These are phyloP conservation scores for Echium plantagineum DNA, from an alignment of 257 asterid species.

Conservation along the genomic window DNA sequence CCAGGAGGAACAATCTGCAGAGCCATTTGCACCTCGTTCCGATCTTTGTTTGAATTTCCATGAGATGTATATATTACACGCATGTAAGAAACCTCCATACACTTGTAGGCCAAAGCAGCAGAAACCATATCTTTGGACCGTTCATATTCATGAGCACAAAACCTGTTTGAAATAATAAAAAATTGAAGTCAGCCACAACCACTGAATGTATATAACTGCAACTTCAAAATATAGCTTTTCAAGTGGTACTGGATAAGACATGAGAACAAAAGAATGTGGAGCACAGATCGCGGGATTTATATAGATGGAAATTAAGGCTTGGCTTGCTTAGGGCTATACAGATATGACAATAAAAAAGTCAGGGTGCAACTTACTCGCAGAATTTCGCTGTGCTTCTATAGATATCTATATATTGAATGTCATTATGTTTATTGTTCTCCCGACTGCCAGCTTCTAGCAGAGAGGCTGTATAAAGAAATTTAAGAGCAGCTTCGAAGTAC, in stretches of 20 bases:
- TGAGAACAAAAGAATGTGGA: background rate
- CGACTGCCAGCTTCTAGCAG: constrained; percentile 68
- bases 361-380: constrained; percentile 72
- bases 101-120: constrained; percentile 93
- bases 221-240: background rate
- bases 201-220: background rate
- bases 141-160: constrained; percentile 91
- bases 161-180: constrained; percentile 34
- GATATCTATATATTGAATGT: constrained; percentile 61
- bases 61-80: constrained; percentile 72
- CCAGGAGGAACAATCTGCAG: constrained; percentile 76
- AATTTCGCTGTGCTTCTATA: constrained; percentile 95
- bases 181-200: constrained; percentile 10
- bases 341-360: background rate
- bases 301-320: too few relatives aligned
- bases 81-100: constrained; percentile 86
- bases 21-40: constrained; percentile 63
- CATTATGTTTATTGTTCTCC: constrained; percentile 63
- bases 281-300: background rate
- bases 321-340: background rate
- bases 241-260: background rate
- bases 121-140: constrained; percentile 77
- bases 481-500: constrained; percentile 89
- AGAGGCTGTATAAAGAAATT: constrained; percentile 90
- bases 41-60: constrained; percentile 58